These are phyloP conservation scores for Venturia aucupariae DNA, from an alignment of 2,329 filamentous ascomycete genomes.

Conservation along the genomic window DNA sequence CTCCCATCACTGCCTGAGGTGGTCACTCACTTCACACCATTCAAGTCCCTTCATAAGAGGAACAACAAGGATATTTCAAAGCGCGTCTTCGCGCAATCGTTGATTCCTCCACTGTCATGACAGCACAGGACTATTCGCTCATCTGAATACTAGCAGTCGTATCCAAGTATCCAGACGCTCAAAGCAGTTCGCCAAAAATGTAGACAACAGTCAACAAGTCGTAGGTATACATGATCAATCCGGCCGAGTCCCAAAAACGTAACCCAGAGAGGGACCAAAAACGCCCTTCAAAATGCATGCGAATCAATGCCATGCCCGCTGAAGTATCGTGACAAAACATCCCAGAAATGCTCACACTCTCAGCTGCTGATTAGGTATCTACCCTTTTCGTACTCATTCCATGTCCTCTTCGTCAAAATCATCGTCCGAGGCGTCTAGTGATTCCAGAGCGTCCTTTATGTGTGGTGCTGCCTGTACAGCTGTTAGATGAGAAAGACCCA, in stretches of 20 bases:
- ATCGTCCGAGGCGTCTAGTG: slow-evolving; percentile 67
- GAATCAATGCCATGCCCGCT: slow-evolving; percentile 3
- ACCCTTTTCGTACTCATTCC: slow-evolving; percentile 1
- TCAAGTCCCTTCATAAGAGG: neutral
- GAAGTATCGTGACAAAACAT: slow-evolving; percentile 3
- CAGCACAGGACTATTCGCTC: neutral
- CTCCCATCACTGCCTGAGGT: too few species aligned
- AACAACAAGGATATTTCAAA: neutral
- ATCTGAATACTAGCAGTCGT: neutral
- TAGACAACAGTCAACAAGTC: neutral
- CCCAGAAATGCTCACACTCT: neutral
- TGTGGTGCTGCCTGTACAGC: slow-evolving; percentile 66
- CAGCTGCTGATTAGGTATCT: neutral
- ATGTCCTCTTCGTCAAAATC: slow-evolving; percentile 10
- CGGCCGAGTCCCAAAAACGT: neutral
- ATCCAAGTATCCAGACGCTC: neutral
- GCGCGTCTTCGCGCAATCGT: neutral
- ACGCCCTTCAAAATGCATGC: neutral
- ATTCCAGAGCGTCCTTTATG: slow-evolving; percentile 96
- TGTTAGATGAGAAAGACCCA: slow-evolving; percentile 14
- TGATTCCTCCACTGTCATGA: neutral
- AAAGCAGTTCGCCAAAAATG: slow-evolving; percentile 4
- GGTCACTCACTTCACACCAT: neutral
- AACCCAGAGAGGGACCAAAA: neutral
- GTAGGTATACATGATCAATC: slow-evolving; percentile 3